phyloP scores from a whole-genome alignment of 495 filamentous ascomycete species.

The Hypoxylon subgilvum region DNA sequence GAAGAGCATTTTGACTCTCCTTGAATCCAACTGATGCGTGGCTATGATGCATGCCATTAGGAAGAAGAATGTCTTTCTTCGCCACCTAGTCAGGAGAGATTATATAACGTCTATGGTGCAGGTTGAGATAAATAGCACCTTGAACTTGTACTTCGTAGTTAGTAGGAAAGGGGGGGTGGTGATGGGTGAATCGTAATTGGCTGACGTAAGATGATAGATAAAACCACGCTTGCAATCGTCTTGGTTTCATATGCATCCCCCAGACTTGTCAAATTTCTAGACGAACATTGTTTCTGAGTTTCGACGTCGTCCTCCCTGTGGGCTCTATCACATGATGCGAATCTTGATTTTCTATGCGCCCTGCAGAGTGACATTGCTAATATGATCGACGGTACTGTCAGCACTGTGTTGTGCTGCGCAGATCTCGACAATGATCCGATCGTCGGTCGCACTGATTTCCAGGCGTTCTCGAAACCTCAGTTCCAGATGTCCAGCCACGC shows the following conservation, averaged over 20 bases:
- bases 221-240: neutral
- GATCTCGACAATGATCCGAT: slow-evolving; percentile 24
- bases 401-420: neutral
- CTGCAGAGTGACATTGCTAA: slow-evolving; percentile 6
- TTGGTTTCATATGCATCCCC: slow-evolving; percentile 18
- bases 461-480: slow-evolving; percentile 15
- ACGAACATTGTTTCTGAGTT: slow-evolving; percentile 23
- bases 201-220: no score
- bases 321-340: neutral
- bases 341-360: no score
- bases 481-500: slow-evolving; percentile 13
- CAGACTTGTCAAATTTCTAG: slow-evolving; percentile 10
- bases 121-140: no score
- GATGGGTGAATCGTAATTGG: no score
- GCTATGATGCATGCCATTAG: no score
- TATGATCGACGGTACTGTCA: slow-evolving; percentile 27
- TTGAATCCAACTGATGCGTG: no score
- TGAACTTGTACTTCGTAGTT: no score
- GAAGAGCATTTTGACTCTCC: no score
- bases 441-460: slow-evolving; percentile 28
- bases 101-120: no score
- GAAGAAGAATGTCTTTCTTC: no score
- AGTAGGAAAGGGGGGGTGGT: slow-evolving; percentile 16
- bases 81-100: no score
- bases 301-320: slow-evolving; percentile 15